Base-by-base conservation (phyloP, 2,329 filamentous ascomycete genomes). In the Diaporthe australafricana region DNA sequence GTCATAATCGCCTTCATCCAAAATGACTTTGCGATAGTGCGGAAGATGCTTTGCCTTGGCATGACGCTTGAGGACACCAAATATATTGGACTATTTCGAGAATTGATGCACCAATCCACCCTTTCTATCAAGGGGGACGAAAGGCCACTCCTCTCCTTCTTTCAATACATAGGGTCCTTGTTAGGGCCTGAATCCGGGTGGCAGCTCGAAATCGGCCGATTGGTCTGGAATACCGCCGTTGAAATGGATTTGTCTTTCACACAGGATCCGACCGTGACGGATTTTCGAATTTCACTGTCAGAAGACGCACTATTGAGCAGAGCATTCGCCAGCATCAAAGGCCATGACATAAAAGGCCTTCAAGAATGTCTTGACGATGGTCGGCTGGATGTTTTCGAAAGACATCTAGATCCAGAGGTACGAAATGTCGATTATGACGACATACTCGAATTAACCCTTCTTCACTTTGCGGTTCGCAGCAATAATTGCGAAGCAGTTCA, bases 81-180 rank as follows among this genome's bases (percentile, higher is more conserved):
- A n/a, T 60, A 30, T 25, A n/a, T 5, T 2, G 14, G 7, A 2
- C 1, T 32, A 5, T n/a, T 45, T 3, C 16, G 9, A 9, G 17
- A n/a, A 0, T 8, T 62, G 17, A 45, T 62, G 5, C 12, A n/a
- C 17, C 25, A 14, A 7, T 30, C 25, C 22, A 2, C 30, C 17
- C 0, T 1, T 4, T 22, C 0, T 12, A 30, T 42, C 1, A 0
- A 30, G n/a, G 0, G 9, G 0, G 9, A 62, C 38, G 25, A 27
- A 30, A 2, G 40, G n/a, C 56, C 56, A 1, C 17, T 62, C 0
- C 9, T 45, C 7, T 3, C 0, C 6, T 32, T 62, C 25, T 22
- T 62, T 5, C 38, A 45, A 9, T 3, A 62, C 17, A 30, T 62
- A 5, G 25, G 16, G 0, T 30, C 25, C 5, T 1, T 7, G 11